Conservation (phyloP, 495 filamentous ascomycete species). For the Aspergillus hancockii region DNA sequence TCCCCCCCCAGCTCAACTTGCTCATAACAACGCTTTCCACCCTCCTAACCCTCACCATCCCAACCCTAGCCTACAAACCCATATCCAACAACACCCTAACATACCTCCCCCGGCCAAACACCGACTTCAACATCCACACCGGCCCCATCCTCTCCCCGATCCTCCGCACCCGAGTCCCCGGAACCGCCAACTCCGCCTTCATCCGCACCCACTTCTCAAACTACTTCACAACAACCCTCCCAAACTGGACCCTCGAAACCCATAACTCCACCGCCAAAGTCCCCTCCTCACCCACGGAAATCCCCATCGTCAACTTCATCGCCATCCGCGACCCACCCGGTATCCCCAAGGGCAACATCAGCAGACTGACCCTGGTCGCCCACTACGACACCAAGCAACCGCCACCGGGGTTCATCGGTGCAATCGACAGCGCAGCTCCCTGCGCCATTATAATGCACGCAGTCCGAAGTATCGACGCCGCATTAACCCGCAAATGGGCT, state of each 20-base stretch:
- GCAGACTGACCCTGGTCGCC: background rate
- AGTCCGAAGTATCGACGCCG: conserved; percentile 1
- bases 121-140: conserved; percentile 5
- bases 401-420: conserved; percentile 1
- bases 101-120: background rate
- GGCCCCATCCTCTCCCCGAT: background rate
- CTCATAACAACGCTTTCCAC: background rate
- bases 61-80: background rate
- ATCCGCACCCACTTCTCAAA: background rate
- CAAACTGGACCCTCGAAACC: background rate
- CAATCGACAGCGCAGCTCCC: conserved; percentile 7
- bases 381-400: background rate
- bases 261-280: background rate
- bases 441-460: conserved; percentile 5
- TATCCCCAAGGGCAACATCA: background rate
- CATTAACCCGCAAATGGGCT: background rate
- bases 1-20: background rate
- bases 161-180: background rate
- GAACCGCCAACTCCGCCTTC: background rate
- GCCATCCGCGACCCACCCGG: conserved; percentile 2
- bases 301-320: background rate
- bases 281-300: background rate
- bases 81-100: background rate
- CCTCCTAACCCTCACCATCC: background rate
- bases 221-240: background rate